Percentiles rank a stretch among this genome's conserved stretches.
Evolutionary conservation across 495 filamentous ascomycete species (phyloP).

Genomic region (Penicillium lividum): DNA sequence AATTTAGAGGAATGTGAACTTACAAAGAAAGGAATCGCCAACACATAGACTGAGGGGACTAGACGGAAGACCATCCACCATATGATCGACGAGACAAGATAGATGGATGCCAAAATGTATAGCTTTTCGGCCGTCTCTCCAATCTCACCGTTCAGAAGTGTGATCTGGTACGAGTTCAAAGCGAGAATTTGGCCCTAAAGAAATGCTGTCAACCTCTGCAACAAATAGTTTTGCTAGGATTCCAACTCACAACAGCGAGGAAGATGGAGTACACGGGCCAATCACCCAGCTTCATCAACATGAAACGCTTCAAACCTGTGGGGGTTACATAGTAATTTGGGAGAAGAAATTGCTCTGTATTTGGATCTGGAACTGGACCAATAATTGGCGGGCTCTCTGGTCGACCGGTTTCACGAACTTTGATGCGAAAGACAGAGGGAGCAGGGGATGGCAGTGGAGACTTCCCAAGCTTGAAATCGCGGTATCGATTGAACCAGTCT

Average conservation of each 20-base stretch:
- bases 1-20: conserved; percentile 14
- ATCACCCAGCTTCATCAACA: conserved; percentile 51
- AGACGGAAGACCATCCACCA: conserved; percentile 67
- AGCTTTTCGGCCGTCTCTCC: conserved; percentile 63
- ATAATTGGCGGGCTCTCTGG: background rate
- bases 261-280: conserved; percentile 75
- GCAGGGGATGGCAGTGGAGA: conserved; percentile 33
- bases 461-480: conserved; percentile 55
- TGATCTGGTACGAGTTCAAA: conserved; percentile 72
- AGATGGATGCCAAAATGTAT: conserved; percentile 67
- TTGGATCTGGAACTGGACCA: conserved; percentile 21
- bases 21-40: conserved; percentile 55
- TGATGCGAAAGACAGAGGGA: conserved; percentile 48
- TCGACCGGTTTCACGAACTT: conserved; percentile 57
- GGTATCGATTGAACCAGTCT: conserved; percentile 64
- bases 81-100: conserved; percentile 58
- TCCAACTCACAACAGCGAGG: conserved; percentile 36
- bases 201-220: conserved; percentile 2
- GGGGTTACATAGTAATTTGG: conserved; percentile 65
- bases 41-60: conserved; percentile 50
- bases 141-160: conserved; percentile 63
- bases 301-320: conserved; percentile 58
- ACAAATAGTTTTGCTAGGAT: background rate
- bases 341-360: conserved; percentile 60
- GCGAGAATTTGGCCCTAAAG: conserved; percentile 62